Percentiles rank a stretch among this genome's conserved stretches.
Evolutionary conservation across 176 grass and related monocot species (phyloP).

Genomic region (Secale cereale): DNA sequence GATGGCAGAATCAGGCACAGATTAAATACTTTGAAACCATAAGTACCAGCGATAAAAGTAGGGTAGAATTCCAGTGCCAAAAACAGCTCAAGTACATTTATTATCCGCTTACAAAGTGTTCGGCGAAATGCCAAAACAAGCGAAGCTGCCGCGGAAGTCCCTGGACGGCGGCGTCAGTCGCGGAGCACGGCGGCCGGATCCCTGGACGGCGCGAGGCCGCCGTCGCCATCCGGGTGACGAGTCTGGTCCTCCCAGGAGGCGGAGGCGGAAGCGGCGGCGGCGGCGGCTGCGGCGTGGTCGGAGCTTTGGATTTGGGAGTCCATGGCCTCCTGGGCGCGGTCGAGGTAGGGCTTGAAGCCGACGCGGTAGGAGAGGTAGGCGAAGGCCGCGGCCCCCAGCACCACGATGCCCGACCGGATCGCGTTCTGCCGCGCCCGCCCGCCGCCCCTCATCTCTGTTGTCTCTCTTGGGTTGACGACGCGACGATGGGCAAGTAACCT

Average conservation of each 20-base stretch:
- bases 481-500: not conserved
- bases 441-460: constrained; percentile 15
- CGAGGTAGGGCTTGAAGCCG: constrained; percentile 88
- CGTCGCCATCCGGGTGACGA: not conserved
- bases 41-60: not conserved
- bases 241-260: not conserved
- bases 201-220: constrained; percentile 12
- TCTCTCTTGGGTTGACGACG: not conserved
- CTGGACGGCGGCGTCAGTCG: constrained; percentile 3
- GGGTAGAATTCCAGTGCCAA: not conserved
- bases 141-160: not conserved
- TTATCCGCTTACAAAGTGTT: constrained; percentile 18
- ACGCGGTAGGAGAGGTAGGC: constrained; percentile 81
- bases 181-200: constrained; percentile 43
- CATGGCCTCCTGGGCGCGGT: constrained; percentile 61
- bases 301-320: constrained; percentile 9
- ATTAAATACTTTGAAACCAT: not conserved
- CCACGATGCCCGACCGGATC: constrained; percentile 75
- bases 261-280: not conserved
- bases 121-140: constrained; percentile 17
- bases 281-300: not conserved
- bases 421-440: constrained; percentile 55
- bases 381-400: constrained; percentile 67
- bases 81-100: not conserved
- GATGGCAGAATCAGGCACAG: not conserved